Evolutionary conservation across 306 rosid genomes (phyloP), one percentile per base, ranked within the genome.

Genomic region (Pyrus pyrifolia): DNA sequence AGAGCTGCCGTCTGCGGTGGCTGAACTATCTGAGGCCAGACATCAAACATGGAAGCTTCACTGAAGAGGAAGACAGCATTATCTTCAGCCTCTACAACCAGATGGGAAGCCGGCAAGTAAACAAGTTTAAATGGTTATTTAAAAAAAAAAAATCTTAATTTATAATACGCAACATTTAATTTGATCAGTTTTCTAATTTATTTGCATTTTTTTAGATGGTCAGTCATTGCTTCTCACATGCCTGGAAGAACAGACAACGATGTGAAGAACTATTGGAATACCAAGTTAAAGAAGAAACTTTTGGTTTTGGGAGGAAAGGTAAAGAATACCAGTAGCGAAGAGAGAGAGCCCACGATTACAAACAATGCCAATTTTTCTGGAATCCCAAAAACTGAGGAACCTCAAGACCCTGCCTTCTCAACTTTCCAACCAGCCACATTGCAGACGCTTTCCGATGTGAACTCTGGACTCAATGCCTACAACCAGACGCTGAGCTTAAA

Each of bases 181-280:
- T 2, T 27, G 21, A 6, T 59, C 25, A 59, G 55, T 51, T 1
- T 31, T 69, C 17, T 49, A 35, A 55, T 29, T n/a, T 23, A 42
- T 45, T 55, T 53, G 18, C 13, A 45, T 19, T 15, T 31, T 67
- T 78, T 61, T 71, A 91, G 98, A 81, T 93, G 98, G 98, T 93
- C 97, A 51, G 70, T 80, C 62, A 91, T 93, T 80, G 97, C 98
- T 25, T 83, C 98, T 67, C 81, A 83, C 44, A 89, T 93, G 70
- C 85, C 89, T 57, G 91, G 98, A 29, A 91, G 97, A 84, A 91
- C 98, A 67, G 98, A 93, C 85, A 93, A 93, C 73, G 98, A 91
- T 82, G 89, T 93, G 80, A 93, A 93, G 78, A 93, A 93, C 82
- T 68, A 93, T 63, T 93, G 98, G 98, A 93, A 93, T 84, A 88